A percentile compares a stretch with the other conserved stretches of the same genome.
Conservation (phyloP, 1,284 basidiomycete species). For the Irpex sp. region DNA sequence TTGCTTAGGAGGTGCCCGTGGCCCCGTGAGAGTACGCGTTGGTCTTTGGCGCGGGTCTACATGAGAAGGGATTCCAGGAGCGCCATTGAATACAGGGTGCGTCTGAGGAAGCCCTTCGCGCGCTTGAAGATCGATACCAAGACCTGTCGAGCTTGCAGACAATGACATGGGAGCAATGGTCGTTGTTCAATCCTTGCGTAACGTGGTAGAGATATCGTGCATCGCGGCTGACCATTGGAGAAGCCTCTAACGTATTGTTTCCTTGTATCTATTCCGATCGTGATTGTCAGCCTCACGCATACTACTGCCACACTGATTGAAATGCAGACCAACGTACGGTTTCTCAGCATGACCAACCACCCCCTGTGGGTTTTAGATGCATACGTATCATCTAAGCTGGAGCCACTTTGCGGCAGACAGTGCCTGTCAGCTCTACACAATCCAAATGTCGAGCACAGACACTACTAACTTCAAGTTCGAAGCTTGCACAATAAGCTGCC, state of each 20-base stretch:
- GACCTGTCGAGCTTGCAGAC: background rate
- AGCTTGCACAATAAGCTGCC: too few species aligned
- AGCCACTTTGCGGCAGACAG: too few species aligned
- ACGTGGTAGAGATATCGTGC: background rate
- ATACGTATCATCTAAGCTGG: too few species aligned
- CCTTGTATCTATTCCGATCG: background rate
- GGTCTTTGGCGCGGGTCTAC: background rate
- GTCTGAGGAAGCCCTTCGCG: background rate
- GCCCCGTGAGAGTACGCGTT: constrained; percentile 6
- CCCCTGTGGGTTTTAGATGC: too few species aligned
- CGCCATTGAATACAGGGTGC: background rate
- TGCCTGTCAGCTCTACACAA: too few species aligned
- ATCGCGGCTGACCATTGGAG: background rate
- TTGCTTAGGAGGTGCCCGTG: constrained; percentile 1
- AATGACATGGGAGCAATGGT: background rate
- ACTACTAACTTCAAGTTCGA: too few species aligned
- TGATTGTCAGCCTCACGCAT: background rate
- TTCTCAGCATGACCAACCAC: background rate
- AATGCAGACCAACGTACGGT: background rate
- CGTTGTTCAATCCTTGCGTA: background rate
- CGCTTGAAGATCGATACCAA: background rate
- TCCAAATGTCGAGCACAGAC: too few species aligned
- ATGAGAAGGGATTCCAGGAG: background rate
- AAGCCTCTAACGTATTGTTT: background rate
- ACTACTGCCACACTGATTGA: background rate